Percentiles rank a stretch among this genome's conserved stretches.
Evolutionary conservation across 2,329 filamentous ascomycete species (phyloP).

Genomic region (Calonectria pseudoreteaudii): DNA sequence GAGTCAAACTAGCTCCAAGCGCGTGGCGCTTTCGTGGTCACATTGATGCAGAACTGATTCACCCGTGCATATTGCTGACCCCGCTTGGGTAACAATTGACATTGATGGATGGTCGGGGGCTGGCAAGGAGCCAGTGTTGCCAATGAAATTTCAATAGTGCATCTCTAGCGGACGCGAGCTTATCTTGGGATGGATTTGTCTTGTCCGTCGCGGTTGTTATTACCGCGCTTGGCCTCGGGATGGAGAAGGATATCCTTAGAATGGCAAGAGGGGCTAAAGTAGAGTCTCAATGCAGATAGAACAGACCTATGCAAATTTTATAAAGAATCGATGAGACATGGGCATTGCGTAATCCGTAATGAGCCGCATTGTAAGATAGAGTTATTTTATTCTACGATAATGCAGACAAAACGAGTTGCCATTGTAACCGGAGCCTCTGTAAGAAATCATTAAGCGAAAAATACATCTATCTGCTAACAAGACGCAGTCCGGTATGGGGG

Average conservation of each 20-base stretch:
- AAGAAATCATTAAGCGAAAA: not conserved
- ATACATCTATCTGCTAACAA: not conserved
- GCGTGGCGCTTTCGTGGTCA: not conserved
- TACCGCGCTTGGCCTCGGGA: constrained; percentile 2
- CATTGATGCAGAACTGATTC: constrained; percentile 1
- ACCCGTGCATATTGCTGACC: not conserved
- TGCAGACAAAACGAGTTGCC: constrained; percentile 25
- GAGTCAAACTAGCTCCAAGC: not conserved
- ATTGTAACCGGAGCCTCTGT: constrained; percentile 34
- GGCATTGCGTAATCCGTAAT: too few relatives aligned
- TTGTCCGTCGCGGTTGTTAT: not conserved
- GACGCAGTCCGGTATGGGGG: constrained; percentile 59
- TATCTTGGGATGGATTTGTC: not conserved
- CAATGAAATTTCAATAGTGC: not conserved
- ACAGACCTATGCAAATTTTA: not conserved
- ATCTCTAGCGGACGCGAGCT: not conserved
- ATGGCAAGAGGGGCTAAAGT: not conserved
- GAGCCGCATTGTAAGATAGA: not conserved
- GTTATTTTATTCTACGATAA: not conserved
- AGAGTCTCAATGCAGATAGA: not conserved
- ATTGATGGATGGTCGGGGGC: not conserved
- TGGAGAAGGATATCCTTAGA: constrained; percentile 3
- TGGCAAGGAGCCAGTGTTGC: not conserved
- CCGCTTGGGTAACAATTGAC: not conserved
- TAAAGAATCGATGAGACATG: not conserved